Conservation (phyloP, 768 basidiomycete species). For the Hygrocybe coccinea region DNA sequence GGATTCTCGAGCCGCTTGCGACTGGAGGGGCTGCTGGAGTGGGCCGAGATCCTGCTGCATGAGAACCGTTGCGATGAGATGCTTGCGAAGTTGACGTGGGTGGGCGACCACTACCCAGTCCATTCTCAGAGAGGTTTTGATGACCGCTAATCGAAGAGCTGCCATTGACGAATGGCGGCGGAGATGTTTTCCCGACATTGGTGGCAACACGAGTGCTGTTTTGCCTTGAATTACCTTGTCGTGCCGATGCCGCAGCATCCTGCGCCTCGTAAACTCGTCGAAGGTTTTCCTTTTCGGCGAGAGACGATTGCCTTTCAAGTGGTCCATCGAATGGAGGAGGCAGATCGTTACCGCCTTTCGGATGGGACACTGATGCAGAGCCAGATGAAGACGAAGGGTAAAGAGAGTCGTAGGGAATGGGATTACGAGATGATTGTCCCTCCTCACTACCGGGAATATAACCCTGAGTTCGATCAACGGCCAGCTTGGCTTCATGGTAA, state of each 20-base stretch:
- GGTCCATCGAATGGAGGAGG: slow-evolving; percentile 52
- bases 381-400: slow-evolving; percentile 37
- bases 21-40: slow-evolving; percentile 27
- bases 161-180: slow-evolving; percentile 23
- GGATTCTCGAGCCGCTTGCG: slow-evolving; percentile 17
- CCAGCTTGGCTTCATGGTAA: slow-evolving; percentile 67
- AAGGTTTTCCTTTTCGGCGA: slow-evolving; percentile 67
- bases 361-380: slow-evolving; percentile 27
- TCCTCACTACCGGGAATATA: slow-evolving; percentile 22
- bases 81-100: slow-evolving; percentile 18
- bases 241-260: slow-evolving; percentile 46
- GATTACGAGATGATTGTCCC: slow-evolving; percentile 26
- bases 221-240: slow-evolving; percentile 20
- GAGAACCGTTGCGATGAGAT: slow-evolving; percentile 23
- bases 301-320: slow-evolving; percentile 32
- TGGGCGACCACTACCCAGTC: slow-evolving; percentile 16
- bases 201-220: slow-evolving; percentile 17
- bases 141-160: slow-evolving; percentile 18
- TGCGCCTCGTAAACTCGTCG: slow-evolving; percentile 60
- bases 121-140: slow-evolving; percentile 48
- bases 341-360: slow-evolving; percentile 31
- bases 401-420: slow-evolving; percentile 59
- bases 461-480: slow-evolving; percentile 58
- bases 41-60: slow-evolving; percentile 26
- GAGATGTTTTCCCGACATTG: slow-evolving; percentile 18